A percentile compares a stretch with the other conserved stretches of the same genome.
Evolutionary conservation across 371 early-diverging fungal genomes (phyloP).

Genomic region (Rhizopus microsporus): DNA sequence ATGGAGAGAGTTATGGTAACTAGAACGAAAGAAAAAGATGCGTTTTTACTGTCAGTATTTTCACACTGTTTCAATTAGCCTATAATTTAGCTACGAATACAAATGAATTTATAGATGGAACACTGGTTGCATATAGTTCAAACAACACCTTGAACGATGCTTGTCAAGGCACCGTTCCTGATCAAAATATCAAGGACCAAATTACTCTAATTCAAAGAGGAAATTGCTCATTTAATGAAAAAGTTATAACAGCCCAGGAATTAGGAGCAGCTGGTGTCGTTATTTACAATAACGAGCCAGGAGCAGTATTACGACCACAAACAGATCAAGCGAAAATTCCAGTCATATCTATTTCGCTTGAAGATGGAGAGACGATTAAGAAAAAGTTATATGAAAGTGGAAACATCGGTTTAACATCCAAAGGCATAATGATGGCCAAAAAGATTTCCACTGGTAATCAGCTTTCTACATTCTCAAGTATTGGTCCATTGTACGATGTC

Average conservation of each 20-base stretch:
- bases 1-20: conserved; percentile 25
- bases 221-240: conserved; percentile 59
- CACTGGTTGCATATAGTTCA: conserved; percentile 29
- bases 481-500: conserved; percentile 34
- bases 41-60: background rate
- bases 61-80: conserved; percentile 14
- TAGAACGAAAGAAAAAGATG: background rate
- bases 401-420: conserved; percentile 1
- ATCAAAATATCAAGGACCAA: conserved; percentile 29
- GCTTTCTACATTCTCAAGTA: conserved; percentile 46
- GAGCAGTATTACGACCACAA: conserved; percentile 10
- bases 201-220: conserved; percentile 63
- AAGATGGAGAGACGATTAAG: conserved; percentile 13
- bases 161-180: conserved; percentile 25
- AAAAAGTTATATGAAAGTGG: conserved; percentile 5
- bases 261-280: conserved; percentile 58
- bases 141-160: conserved; percentile 17
- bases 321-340: conserved; percentile 7
- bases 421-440: conserved; percentile 59
- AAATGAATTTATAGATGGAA: conserved; percentile 29
- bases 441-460: conserved; percentile 40
- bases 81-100: conserved; percentile 29
- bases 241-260: conserved; percentile 39
- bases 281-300: conserved; percentile 39
- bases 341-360: conserved; percentile 9